A percentile compares a stretch with the other conserved stretches of the same genome.
Evolutionary conservation across 1,284 basidiomycete genomes (phyloP).

Genomic region (Cryptococcus sp.): DNA sequence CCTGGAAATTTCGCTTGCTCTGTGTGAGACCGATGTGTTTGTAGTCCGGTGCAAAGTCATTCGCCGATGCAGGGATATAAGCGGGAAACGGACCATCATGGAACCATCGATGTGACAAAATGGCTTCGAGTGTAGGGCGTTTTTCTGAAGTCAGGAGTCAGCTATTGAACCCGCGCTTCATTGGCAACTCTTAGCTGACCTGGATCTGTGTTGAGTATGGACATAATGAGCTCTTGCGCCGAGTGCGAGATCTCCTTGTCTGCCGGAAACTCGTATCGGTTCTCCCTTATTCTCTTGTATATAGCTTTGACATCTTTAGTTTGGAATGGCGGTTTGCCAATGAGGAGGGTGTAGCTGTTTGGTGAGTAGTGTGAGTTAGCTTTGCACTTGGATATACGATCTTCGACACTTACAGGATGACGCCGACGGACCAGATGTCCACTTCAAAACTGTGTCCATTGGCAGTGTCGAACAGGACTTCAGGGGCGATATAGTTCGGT

Average conservation of each 20-base stretch:
- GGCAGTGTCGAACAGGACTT: conserved; percentile 92
- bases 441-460: conserved; percentile 98
- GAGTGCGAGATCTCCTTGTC: conserved; percentile 72
- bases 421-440: conserved; percentile 96
- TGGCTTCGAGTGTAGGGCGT: conserved; percentile 80
- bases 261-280: conserved; percentile 87
- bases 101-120: conserved; percentile 86
- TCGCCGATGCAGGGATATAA: conserved; percentile 75
- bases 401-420: conserved; percentile 66
- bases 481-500: conserved; percentile 98
- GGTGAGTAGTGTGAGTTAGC: conserved; percentile 1
- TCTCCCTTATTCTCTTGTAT: conserved; percentile 92
- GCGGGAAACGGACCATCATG: conserved; percentile 75
- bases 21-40: conserved; percentile 63
- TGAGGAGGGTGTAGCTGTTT: conserved; percentile 76
- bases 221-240: conserved; percentile 75
- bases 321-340: conserved; percentile 95
- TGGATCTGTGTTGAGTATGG: conserved; percentile 82
- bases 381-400: not conserved
- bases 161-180: not conserved
- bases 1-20: conserved; percentile 69
- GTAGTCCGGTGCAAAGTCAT: conserved; percentile 74
- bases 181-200: conserved; percentile 26
- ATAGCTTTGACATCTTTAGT: conserved; percentile 96
- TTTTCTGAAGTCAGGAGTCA: conserved; percentile 49